These are phyloP conservation scores for Coemansia sp. DNA, from an alignment of 192 early-diverging fungal genomes.

Conservation along the genomic window DNA sequence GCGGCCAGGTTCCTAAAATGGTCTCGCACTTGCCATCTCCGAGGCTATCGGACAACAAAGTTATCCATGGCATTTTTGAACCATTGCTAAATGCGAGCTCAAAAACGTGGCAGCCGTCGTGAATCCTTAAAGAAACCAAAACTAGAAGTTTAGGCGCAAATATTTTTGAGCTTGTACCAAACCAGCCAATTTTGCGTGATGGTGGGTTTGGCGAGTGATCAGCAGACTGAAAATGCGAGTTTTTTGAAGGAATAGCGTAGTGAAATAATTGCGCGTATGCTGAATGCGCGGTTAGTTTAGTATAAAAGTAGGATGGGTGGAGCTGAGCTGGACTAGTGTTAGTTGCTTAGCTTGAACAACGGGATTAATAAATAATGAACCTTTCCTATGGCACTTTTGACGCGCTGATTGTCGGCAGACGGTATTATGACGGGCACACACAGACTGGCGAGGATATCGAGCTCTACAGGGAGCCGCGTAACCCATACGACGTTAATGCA, in stretches of 20 bases:
- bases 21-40: slow-evolving; percentile 41
- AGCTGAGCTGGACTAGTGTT: neutral
- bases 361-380: neutral
- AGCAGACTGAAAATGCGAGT: neutral
- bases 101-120: slow-evolving; percentile 54
- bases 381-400: slow-evolving; percentile 15
- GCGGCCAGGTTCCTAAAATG: slow-evolving; percentile 38
- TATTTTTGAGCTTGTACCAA: neutral
- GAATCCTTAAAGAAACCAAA: slow-evolving; percentile 10
- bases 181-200: neutral
- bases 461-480: slow-evolving; percentile 14
- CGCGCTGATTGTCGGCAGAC: slow-evolving; percentile 38
- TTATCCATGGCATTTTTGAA: slow-evolving; percentile 38
- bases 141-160: neutral
- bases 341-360: neutral
- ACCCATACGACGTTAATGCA: slow-evolving; percentile 32
- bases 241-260: neutral
- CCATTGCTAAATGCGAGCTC: slow-evolving; percentile 11
- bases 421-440: slow-evolving; percentile 16
- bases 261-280: neutral
- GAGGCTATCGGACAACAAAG: slow-evolving; percentile 31
- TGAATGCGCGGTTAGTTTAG: neutral
- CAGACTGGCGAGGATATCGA: slow-evolving; percentile 8
- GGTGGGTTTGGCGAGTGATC: slow-evolving; percentile 9
- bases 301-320: neutral